A percentile compares a stretch with the other conserved stretches of the same genome.
Evolutionary conservation across 257 asterid genomes (phyloP).

Genomic region (Agastache rugosa): DNA sequence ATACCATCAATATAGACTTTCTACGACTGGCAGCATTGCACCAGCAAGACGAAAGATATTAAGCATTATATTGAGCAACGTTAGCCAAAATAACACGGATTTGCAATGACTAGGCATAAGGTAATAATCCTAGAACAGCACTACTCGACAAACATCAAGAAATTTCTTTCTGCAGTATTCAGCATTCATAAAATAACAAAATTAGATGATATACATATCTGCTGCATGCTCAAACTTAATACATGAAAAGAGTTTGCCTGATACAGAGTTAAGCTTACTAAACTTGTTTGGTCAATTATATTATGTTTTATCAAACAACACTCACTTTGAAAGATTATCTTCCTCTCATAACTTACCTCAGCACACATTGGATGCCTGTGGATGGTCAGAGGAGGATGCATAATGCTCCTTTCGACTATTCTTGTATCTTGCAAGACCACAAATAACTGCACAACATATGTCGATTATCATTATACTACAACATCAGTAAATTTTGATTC

Average conservation of each 20-base stretch:
- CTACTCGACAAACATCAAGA: not conserved
- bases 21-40: not conserved
- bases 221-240: not conserved
- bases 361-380: conserved; percentile 87
- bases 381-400: conserved; percentile 83
- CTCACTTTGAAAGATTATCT: not conserved
- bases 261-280: not conserved
- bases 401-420: conserved; percentile 40
- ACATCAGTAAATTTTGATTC: not conserved
- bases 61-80: not conserved
- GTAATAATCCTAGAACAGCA: not conserved
- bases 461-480: not conserved
- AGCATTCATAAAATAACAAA: not conserved
- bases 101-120: not conserved
- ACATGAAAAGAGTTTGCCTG: not conserved
- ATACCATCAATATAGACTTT: not conserved
- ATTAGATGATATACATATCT: not conserved
- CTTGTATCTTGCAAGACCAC: conserved; percentile 23
- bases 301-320: conserved; percentile 8
- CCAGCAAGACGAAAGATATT: conserved; percentile 2
- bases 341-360: conserved; percentile 52
- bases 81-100: not conserved
- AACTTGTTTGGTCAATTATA: not conserved
- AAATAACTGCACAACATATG: not conserved
- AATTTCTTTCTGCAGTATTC: not conserved